Conservation (phyloP, 2,329 filamentous ascomycete species). For the Nectriaceae sp. region DNA sequence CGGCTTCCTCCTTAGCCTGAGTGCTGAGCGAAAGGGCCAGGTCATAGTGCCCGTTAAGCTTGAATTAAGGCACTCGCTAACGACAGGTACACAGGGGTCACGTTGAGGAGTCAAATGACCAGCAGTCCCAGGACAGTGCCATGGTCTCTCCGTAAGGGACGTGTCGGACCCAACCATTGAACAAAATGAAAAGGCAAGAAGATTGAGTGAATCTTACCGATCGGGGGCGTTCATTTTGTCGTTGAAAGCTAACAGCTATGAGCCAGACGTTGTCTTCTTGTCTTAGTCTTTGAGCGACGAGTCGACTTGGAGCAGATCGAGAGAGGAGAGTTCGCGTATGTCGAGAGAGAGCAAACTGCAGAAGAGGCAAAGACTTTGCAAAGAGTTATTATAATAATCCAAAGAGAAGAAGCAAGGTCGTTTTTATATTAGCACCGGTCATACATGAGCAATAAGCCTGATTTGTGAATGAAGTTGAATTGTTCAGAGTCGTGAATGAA, state of each 20-base stretch:
- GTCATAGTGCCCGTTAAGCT: too few relatives aligned
- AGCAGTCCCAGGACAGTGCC: too few relatives aligned
- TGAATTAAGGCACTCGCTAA: too few relatives aligned
- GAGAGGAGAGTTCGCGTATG: not conserved
- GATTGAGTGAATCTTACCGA: conserved; percentile 51
- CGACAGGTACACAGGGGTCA: too few relatives aligned
- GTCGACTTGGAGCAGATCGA: too few relatives aligned
- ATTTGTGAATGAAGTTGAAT: conserved; percentile 11
- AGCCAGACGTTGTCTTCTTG: conserved; percentile 1
- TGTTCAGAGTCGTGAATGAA: conserved; percentile 5
- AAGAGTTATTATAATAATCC: conserved; percentile 7
- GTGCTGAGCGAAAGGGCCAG: too few relatives aligned
- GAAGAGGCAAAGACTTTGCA: not conserved
- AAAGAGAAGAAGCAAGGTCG: conserved; percentile 10
- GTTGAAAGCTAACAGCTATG: not conserved
- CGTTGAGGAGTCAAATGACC: too few relatives aligned
- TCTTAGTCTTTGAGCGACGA: not conserved
- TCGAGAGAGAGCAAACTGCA: not conserved
- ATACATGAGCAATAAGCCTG: conserved; percentile 6
- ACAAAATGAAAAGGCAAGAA: too few relatives aligned
- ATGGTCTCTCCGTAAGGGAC: too few relatives aligned
- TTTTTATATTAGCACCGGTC: conserved; percentile 8
- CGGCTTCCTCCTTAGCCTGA: too few relatives aligned
- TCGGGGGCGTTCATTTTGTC: conserved; percentile 58
- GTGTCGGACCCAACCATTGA: too few relatives aligned